phyloP scores from a whole-genome alignment of 306 rosid species.

The Quercus robur region DNA sequence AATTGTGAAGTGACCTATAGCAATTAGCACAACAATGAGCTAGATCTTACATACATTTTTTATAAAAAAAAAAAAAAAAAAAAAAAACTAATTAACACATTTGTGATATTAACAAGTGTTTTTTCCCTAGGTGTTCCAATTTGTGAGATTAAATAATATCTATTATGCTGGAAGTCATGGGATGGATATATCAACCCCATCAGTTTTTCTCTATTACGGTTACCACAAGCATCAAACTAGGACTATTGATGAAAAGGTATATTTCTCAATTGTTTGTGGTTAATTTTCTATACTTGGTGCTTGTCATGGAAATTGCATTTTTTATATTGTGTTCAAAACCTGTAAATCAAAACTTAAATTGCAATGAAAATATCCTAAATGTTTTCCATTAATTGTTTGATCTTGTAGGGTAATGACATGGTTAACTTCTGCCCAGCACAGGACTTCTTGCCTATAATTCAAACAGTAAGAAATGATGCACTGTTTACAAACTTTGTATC shows the following conservation, averaged over 20 bases:
- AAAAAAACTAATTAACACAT: too few species aligned
- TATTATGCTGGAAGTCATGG: slow-evolving; percentile 76
- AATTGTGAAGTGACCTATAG: too few species aligned
- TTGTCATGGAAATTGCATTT: neutral
- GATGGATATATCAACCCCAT: slow-evolving; percentile 58
- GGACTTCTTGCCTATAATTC: slow-evolving; percentile 38
- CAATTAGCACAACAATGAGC: too few species aligned
- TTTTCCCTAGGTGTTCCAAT: slow-evolving; percentile 34
- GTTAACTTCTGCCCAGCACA: slow-evolving; percentile 50
- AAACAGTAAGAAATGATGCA: slow-evolving; percentile 24
- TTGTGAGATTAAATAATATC: slow-evolving; percentile 45
- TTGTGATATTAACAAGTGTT: neutral
- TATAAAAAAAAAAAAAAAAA: too few species aligned
- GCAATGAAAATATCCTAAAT: neutral
- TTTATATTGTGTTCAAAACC: neutral
- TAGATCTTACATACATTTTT: too few species aligned
- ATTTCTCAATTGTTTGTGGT: neutral
- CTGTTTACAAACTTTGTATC: neutral
- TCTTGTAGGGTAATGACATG: slow-evolving; percentile 46
- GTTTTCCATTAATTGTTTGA: neutral
- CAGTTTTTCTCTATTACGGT: slow-evolving; percentile 30
- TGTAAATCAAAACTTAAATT: neutral
- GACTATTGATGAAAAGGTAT: slow-evolving; percentile 46
- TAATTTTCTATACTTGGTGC: neutral
- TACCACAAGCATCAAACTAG: slow-evolving; percentile 31